Evolutionary conservation across 192 early-diverging fungal species (phyloP), one percentile per base, ranked within the genome.

Genomic region (Umbelopsis ramanniana): DNA sequence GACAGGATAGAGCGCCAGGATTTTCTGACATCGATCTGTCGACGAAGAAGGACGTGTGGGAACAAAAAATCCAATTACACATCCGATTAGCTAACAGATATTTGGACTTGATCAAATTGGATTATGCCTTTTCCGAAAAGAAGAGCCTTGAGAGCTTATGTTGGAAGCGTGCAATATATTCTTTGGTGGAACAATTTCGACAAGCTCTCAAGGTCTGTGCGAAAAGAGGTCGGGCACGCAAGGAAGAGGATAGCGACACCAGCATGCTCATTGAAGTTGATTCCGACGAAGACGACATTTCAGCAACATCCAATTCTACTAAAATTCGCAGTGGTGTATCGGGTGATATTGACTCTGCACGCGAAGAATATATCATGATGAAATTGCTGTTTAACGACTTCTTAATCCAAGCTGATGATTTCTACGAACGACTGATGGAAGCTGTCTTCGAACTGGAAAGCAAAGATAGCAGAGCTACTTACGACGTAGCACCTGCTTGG

Each of bases 161-260:
- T 50, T 88, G 87, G 87, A 88, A 85, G 69, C 71, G 76, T 33
- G 84, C 81, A 26, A 75, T 86, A 12, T 86, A 88, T 45, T 78
- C 82, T 0, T 54, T 88, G 35, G 83, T 88, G 5, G 85, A 84
- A 10, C 71, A 83, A 19, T 86, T 88, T 40, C 83, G 87, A 15
- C 69, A 76, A 19, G 82, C 85, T 7, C 55, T 88, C 4, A 73
- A 78, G 40, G 69, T 73, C 4, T 54, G 45, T 52, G 68, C 33
- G 26, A 68, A 60, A 37, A 26, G 0, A 17, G 33, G 26, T 37
- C 57, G 57, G 3, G 33, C 57, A 9, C 26, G 57, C 12, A 60
- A 47, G 11, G 47, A 78, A 3, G 50, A 70, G n/a, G 37, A 76
- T 12, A 37, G n/a, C n/a, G 38, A 38, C 14, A 7, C 35, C 15